phyloP scores from a whole-genome alignment of 495 filamentous ascomycete species.

The Penicillium canescens region DNA sequence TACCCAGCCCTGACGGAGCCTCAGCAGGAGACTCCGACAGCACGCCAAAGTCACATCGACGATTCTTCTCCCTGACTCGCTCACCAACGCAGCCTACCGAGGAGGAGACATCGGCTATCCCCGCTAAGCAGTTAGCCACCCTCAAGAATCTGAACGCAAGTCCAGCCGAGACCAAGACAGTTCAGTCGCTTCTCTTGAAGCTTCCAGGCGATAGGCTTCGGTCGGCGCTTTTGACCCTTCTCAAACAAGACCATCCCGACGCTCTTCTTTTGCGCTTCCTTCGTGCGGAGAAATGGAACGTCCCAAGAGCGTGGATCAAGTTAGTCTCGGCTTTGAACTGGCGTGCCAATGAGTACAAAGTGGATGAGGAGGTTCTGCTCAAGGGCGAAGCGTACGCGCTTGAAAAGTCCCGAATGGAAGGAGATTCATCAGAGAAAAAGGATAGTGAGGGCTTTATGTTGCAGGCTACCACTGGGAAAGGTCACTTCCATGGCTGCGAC shows the following conservation, averaged over 20 bases:
- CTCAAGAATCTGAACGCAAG: constrained; percentile 21
- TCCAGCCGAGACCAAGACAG: constrained; percentile 22
- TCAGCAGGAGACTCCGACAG: neutral
- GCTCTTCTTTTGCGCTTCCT: constrained; percentile 82
- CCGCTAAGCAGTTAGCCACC: constrained; percentile 16
- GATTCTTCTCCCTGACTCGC: constrained; percentile 21
- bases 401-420: constrained; percentile 52
- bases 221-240: constrained; percentile 76
- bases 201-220: constrained; percentile 71
- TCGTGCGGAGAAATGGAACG: constrained; percentile 92
- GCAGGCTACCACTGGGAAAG: constrained; percentile 87
- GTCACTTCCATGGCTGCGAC: constrained; percentile 80
- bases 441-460: constrained; percentile 75
- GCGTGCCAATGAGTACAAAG: constrained; percentile 72
- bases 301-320: constrained; percentile 86
- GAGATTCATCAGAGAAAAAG: constrained; percentile 54
- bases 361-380: constrained; percentile 75
- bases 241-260: constrained; percentile 91
- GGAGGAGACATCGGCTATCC: constrained; percentile 14
- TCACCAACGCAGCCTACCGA: constrained; percentile 10
- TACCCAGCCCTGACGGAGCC: neutral
- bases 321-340: constrained; percentile 85
- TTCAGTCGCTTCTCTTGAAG: constrained; percentile 22
- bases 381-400: constrained; percentile 70
- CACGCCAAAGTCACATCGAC: constrained; percentile 3